Base-by-base conservation (phyloP, 371 early-diverging fungal genomes). In the Mortierella sp. region DNA sequence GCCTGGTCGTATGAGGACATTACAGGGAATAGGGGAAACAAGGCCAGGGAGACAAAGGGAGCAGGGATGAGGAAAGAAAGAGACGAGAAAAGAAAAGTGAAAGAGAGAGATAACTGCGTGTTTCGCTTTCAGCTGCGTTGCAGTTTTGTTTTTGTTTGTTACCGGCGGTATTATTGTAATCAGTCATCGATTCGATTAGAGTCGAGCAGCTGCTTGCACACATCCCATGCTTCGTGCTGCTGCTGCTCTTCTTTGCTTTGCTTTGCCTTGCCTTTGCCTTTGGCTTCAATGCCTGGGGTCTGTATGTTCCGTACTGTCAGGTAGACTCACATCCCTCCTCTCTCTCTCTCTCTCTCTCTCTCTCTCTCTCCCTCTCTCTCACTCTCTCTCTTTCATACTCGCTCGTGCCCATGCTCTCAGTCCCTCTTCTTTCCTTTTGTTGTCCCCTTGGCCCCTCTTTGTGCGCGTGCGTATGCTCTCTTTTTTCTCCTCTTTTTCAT, bases 251-350 rank as follows among this genome's bases (percentile, higher is more conserved):
- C 26, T 55, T n/a, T 55, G 57, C 28, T 55, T 55, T 55, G 57
- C 57, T n/a, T 26, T n/a, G 13, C 28, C 13, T n/a, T 54, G 57
- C 28, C 10, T 57, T 26, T n/a, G n/a, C n/a, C n/a, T 3, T 28
- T 57, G 16, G 57, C 8, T 28, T 10, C 5, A 11, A 10, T 55
- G 19, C 50, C 9, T 50, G 2, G 43, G 43, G 50, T 2, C 19
- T 50, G 50, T n/a, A n/a, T n/a, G n/a, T n/a, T n/a, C n/a, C n/a
- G n/a, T 16, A 50, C 43, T 50, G 50, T 9, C 19, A 50, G 50
- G 59, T 59, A 59, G 59, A 59, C 59, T 31, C 10, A 28, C 59
- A 59, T 59, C 59, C 59, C 59, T 59, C 59, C 57, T n/a, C 57
- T 26, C 55, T 26, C 57, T 13, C 28, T 55, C 57, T 55, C 57